Evolutionary conservation across 2,329 filamentous ascomycete species (phyloP), one percentile per base, ranked within the genome.

Genomic region (Trichophyton benhamiae): DNA sequence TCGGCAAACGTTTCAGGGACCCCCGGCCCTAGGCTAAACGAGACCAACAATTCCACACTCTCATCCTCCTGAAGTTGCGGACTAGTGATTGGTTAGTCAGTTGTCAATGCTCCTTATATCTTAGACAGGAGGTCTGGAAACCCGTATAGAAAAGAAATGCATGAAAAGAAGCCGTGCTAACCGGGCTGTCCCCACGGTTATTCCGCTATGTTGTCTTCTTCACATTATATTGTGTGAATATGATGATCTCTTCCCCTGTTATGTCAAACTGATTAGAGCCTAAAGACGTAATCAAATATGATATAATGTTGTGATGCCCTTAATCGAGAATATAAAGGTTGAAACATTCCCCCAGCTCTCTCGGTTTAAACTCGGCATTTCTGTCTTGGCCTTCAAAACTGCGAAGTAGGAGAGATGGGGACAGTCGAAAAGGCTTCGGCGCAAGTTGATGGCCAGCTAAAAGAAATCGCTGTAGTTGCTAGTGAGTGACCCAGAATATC

Each of bases 101-200:
- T 7, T 44, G 25, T 25, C 44, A 53, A 11, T 53, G 9, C n/a
- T 30, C 27, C 22, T 20, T 30, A 53, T n/a, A 30, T 8, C 22
- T 8, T 8, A 13, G 9, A 11, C 49, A 33, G n/a, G 49, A 33
- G 13, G 9, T 2, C 49, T 8, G n/a, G 49, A 33, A 53, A 30
- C 27, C 27, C 49, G 49, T 53, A 53, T 53, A 33, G 49, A 53
- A 53, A 53, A 53, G 49, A 53, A 53, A 52, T 9, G 46, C 22
- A 53, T 6, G 9, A 33, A 22, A 30, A 53, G 22, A 53, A 53
- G 49, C 49, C 49, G 49, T 53, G 49, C 49, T 53, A 53, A 53
- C 49, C 49, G 49, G 49, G 7, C 49, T 25, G 49, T 17, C 27
- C 49, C 49, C 49, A 53, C 49, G 49, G 22, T n/a, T 25, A 53